Evolutionary conservation across 192 early-diverging fungal genomes (phyloP).

Genomic region (Coemansia sp.): DNA sequence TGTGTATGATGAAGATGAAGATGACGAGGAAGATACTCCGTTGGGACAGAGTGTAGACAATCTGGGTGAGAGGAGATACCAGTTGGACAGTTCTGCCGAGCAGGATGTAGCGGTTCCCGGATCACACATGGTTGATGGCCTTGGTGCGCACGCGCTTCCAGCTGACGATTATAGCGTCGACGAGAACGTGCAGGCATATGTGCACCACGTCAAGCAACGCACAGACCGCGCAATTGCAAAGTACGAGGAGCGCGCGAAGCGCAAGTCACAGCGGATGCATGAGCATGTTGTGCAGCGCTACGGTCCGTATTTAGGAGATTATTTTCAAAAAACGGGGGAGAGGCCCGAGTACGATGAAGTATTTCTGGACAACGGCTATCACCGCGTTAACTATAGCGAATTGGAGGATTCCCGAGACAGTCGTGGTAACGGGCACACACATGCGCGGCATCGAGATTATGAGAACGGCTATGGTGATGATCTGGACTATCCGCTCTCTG

Average conservation of each 20-base stretch:
- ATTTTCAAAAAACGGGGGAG: slow-evolving; percentile 28
- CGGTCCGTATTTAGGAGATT: slow-evolving; percentile 40
- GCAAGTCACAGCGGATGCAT: slow-evolving; percentile 51
- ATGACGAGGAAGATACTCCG: slow-evolving; percentile 25
- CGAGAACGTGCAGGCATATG: slow-evolving; percentile 45
- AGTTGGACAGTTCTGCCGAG: slow-evolving; percentile 9
- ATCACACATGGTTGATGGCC: not conserved
- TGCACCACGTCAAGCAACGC: slow-evolving; percentile 50
- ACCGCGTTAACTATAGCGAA: slow-evolving; percentile 10
- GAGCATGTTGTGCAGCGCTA: slow-evolving; percentile 50
- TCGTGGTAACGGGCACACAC: not conserved
- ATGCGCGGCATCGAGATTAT: slow-evolving; percentile 4
- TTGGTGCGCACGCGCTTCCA: not conserved
- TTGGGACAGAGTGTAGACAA: slow-evolving; percentile 32
- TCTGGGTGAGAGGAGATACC: slow-evolving; percentile 8
- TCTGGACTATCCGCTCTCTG: slow-evolving; percentile 14
- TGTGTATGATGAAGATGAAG: slow-evolving; percentile 44
- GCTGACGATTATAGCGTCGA: slow-evolving; percentile 39
- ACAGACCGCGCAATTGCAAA: slow-evolving; percentile 41
- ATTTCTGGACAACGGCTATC: not conserved
- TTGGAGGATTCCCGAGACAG: slow-evolving; percentile 5
- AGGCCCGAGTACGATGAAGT: slow-evolving; percentile 12
- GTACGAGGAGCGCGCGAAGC: slow-evolving; percentile 41
- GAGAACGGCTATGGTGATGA: slow-evolving; percentile 16
- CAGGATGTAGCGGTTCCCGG: slow-evolving; percentile 28